Percentiles rank a stretch among this genome's conserved stretches.
phyloP scores from a whole-genome alignment of 1,284 basidiomycete genomes.

The Malassezia psittaci region DNA sequence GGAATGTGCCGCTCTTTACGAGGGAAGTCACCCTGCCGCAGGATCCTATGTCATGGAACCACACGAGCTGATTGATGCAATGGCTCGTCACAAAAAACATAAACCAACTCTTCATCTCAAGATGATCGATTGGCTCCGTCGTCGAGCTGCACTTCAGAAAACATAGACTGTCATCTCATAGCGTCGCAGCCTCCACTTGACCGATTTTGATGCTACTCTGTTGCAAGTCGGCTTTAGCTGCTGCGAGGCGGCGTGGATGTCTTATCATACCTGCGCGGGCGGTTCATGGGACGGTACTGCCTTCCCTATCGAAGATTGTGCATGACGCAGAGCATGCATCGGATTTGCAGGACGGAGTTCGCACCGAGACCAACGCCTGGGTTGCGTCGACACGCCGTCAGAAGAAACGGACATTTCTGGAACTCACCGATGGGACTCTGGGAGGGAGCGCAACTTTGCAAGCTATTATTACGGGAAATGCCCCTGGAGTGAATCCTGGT shows the following conservation, averaged over 20 bases:
- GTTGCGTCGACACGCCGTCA: constrained; percentile 29
- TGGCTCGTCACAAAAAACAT: constrained; percentile 26
- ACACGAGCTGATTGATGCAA: constrained; percentile 22
- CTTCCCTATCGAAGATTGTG: background rate
- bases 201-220: background rate
- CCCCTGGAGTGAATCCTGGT: constrained; percentile 25
- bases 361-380: constrained; percentile 23
- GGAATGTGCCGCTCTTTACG: constrained; percentile 33
- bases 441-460: constrained; percentile 27
- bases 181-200: background rate
- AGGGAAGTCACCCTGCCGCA: constrained; percentile 37
- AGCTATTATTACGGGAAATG: constrained; percentile 23
- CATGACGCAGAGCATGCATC: background rate
- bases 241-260: background rate
- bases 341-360: background rate
- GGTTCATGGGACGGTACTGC: background rate
- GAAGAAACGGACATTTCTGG: constrained; percentile 36
- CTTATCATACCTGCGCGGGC: background rate
- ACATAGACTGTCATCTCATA: background rate
- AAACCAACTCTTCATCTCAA: constrained; percentile 29
- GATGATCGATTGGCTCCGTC: constrained; percentile 27
- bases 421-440: constrained; percentile 37
- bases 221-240: background rate
- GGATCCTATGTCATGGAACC: constrained; percentile 25
- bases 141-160: background rate